Percentiles rank a stretch among this genome's conserved stretches.
Conservation (phyloP, 2,329 filamentous ascomycete species). For the Tolypocladium sp. region DNA sequence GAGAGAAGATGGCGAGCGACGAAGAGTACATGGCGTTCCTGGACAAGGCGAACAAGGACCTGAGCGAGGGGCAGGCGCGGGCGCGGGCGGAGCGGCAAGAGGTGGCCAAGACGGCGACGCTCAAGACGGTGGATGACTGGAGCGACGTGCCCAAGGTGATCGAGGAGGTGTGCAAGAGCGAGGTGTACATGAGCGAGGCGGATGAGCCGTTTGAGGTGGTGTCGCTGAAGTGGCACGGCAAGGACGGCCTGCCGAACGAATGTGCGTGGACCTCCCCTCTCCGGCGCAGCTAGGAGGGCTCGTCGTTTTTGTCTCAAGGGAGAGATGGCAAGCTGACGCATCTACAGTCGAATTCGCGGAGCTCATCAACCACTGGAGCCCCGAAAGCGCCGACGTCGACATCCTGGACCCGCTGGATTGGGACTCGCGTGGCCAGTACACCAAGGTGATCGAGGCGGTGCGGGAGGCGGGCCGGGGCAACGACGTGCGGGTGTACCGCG, state of each 20-base stretch:
- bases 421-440: conserved; percentile 64
- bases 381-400: conserved; percentile 47
- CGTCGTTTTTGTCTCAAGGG: background rate
- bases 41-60: conserved; percentile 76
- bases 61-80: conserved; percentile 37
- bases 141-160: conserved; percentile 53
- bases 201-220: conserved; percentile 82
- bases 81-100: conserved; percentile 8
- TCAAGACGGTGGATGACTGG: conserved; percentile 44
- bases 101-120: conserved; percentile 19
- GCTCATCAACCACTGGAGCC: conserved; percentile 51
- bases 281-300: background rate
- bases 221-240: conserved; percentile 49
- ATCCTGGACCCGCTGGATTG: conserved; percentile 63
- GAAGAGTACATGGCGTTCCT: conserved; percentile 78
- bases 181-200: conserved; percentile 69
- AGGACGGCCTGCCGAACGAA: conserved; percentile 48
- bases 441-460: conserved; percentile 58
- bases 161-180: conserved; percentile 36
- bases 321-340: background rate
- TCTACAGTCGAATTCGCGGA: conserved; percentile 57
- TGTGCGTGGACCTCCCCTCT: conserved; percentile 31
- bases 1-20: conserved; percentile 58
- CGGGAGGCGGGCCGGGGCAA: conserved; percentile 51
- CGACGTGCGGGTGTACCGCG: conserved; percentile 67